Conservation (phyloP, 1,284 basidiomycete species). For the Boletus semigastroideus region DNA sequence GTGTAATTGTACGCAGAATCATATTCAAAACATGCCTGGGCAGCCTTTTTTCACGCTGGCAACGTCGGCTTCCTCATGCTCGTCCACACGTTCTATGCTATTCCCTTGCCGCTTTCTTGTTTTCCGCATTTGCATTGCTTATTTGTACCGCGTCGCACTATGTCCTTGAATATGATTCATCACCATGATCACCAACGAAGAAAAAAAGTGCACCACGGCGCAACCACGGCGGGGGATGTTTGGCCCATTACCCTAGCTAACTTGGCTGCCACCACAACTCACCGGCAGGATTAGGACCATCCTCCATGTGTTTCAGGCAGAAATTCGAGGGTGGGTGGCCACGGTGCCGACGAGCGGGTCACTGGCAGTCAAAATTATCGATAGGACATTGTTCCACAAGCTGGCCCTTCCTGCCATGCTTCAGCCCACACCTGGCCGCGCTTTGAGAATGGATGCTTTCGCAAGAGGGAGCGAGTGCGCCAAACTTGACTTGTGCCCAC, state of each 20-base stretch:
- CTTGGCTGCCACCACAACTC: neutral
- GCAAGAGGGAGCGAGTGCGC: too few species aligned
- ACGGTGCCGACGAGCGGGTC: neutral
- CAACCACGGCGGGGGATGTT: too few species aligned
- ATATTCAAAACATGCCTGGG: slow-evolving; percentile 6
- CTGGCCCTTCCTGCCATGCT: neutral
- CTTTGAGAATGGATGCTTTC: neutral
- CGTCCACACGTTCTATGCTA: slow-evolving; percentile 12
- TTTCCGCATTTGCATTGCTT: slow-evolving; percentile 4
- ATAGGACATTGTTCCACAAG: neutral
- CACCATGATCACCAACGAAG: neutral
- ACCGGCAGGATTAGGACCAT: slow-evolving; percentile 8
- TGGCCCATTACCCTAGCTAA: neutral
- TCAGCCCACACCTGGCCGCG: too few species aligned
- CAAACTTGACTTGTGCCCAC: too few species aligned
- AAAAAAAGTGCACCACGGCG: too few species aligned
- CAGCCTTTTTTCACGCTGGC: slow-evolving; percentile 3
- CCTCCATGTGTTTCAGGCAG: neutral
- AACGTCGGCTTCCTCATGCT: neutral
- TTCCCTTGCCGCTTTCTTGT: neutral
- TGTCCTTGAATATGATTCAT: slow-evolving; percentile 7
- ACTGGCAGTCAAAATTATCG: neutral
- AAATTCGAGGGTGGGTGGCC: neutral
- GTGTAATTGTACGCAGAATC: slow-evolving; percentile 28
- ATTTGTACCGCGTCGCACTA: slow-evolving; percentile 5